phyloP scores from a whole-genome alignment of 2,329 filamentous ascomycete genomes.

The Phialocephala sp. region DNA sequence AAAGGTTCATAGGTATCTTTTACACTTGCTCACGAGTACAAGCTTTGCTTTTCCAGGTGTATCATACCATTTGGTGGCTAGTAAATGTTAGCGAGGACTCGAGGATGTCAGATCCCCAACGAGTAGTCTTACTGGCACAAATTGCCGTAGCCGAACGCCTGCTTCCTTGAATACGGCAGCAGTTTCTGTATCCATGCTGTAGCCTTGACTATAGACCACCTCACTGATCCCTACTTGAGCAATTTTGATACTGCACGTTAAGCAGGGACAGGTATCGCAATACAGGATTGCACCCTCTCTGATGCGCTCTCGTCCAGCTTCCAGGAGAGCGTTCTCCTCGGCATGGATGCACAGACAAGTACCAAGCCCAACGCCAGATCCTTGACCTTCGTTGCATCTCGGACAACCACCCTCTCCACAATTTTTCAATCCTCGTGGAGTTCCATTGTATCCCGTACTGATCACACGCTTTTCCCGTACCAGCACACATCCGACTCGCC shows the following conservation, averaged over 20 bases:
- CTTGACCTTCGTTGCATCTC: constrained; percentile 79
- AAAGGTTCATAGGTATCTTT: constrained; percentile 1
- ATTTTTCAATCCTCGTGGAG: constrained; percentile 86
- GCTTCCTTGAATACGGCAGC: constrained; percentile 83
- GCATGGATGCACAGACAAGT: constrained; percentile 98
- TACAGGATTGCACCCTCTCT: constrained; percentile 83
- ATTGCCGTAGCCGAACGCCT: constrained; percentile 85
- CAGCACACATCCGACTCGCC: constrained; percentile 91
- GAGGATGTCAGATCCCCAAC: constrained; percentile 10
- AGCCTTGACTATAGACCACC: constrained; percentile 92
- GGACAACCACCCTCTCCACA: constrained; percentile 91
- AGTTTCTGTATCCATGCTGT: constrained; percentile 90
- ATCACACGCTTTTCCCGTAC: constrained; percentile 87
- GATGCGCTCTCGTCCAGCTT: constrained; percentile 91
- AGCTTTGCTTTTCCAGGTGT: constrained; percentile 57
- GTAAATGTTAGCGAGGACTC: constrained; percentile 23
- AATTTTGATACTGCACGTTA: constrained; percentile 99
- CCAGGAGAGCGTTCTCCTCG: constrained; percentile 94
- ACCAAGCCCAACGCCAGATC: constrained; percentile 73
- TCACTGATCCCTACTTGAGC: constrained; percentile 94
- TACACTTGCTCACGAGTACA: constrained; percentile 22
- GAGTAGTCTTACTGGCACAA: constrained; percentile 71
- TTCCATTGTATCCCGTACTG: constrained; percentile 96
- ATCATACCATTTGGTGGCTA: constrained; percentile 70
- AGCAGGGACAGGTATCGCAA: constrained; percentile 94